Conservation (phyloP, 2,329 filamentous ascomycete species). For the Alternaria atra region DNA sequence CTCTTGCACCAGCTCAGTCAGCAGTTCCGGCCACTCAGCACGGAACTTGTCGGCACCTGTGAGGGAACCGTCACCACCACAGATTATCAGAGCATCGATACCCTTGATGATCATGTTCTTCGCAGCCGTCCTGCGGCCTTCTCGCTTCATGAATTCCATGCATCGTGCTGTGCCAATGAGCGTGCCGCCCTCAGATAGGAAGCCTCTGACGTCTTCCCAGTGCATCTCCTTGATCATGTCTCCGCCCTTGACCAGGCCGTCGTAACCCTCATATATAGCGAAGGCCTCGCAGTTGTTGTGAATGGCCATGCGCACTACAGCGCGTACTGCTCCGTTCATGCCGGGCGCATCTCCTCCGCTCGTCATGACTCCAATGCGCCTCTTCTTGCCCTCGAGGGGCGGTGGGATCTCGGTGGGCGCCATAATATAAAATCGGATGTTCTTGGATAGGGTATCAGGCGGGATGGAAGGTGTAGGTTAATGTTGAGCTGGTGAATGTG, state of each 20-base stretch:
- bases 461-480: conserved; percentile 6
- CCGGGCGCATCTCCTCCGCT: conserved; percentile 93
- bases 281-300: conserved; percentile 68
- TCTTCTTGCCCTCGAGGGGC: conserved; percentile 60
- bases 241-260: conserved; percentile 89
- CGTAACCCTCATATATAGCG: conserved; percentile 85
- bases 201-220: conserved; percentile 95
- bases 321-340: conserved; percentile 91
- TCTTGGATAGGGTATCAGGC: conserved; percentile 8
- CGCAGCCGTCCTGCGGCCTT: conserved; percentile 82
- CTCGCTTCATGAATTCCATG: conserved; percentile 88
- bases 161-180: conserved; percentile 95
- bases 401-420: conserved; percentile 44
- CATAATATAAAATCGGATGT: conserved; percentile 28
- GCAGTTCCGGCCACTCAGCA: conserved; percentile 86
- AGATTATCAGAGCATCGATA: conserved; percentile 96
- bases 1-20: conserved; percentile 82
- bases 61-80: conserved; percentile 88
- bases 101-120: conserved; percentile 94
- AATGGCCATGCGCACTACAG: conserved; percentile 90
- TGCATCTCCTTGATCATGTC: conserved; percentile 86
- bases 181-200: conserved; percentile 91
- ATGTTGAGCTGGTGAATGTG: conserved; percentile 13
- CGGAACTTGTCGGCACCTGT: conserved; percentile 96
- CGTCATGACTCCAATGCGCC: conserved; percentile 88